phyloP scores from a whole-genome alignment of 2,329 filamentous ascomycete genomes.

The Knoxdaviesia proteae region DNA sequence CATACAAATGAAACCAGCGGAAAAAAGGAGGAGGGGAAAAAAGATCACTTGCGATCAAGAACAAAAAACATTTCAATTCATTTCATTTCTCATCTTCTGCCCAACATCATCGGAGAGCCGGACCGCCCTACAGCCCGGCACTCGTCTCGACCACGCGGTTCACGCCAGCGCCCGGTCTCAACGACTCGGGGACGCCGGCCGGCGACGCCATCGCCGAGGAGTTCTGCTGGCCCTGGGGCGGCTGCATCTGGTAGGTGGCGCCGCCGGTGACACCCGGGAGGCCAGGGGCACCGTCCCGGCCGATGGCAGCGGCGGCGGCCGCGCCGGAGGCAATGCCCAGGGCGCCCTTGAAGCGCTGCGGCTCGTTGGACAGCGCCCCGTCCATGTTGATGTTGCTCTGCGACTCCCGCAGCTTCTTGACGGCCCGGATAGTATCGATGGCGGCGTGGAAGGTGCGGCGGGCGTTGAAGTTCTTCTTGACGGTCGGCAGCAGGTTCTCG shows the following conservation, averaged over 20 bases:
- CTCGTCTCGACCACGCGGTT: constrained; percentile 42
- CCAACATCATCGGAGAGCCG: constrained; percentile 2
- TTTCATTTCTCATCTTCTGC: too few relatives aligned
- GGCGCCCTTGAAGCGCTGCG: constrained; percentile 11
- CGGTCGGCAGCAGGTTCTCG: constrained; percentile 43
- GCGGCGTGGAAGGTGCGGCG: constrained; percentile 47
- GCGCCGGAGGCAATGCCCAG: constrained; percentile 1
- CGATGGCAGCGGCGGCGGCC: constrained; percentile 7
- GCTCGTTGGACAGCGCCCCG: constrained; percentile 31
- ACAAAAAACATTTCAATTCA: too few relatives aligned
- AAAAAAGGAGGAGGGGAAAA: too few relatives aligned
- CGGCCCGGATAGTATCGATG: constrained; percentile 49
- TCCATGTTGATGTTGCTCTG: constrained; percentile 37
- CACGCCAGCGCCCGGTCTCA: constrained; percentile 31
- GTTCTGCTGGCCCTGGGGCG: too few relatives aligned
- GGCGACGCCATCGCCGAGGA: too few relatives aligned
- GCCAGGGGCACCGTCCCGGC: too few relatives aligned
- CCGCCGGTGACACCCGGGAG: too few relatives aligned
- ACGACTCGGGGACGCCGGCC: constrained; percentile 22
- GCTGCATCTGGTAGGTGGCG: too few relatives aligned
- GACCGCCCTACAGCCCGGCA: constrained; percentile 37
- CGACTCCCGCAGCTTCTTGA: constrained; percentile 48
- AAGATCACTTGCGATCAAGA: too few relatives aligned
- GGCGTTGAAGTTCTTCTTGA: constrained; percentile 59
- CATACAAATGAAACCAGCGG: too few relatives aligned